Conservation (phyloP, 768 basidiomycete genomes). For the Coprinopsis sp. region DNA sequence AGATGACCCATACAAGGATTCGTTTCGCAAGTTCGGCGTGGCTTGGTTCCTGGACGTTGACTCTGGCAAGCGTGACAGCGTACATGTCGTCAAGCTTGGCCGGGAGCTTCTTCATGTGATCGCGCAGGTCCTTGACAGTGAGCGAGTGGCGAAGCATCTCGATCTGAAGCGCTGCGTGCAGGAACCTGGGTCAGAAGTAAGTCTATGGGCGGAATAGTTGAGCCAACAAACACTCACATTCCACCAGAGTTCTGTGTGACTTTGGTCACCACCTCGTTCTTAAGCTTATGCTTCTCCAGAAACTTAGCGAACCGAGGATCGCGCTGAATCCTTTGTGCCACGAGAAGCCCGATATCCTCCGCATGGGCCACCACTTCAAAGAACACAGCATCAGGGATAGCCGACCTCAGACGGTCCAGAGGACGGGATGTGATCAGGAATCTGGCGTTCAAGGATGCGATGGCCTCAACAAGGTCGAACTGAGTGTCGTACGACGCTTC, state of each 20-base stretch:
- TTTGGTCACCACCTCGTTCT: background rate
- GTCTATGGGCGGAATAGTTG: background rate
- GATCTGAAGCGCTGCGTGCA: background rate
- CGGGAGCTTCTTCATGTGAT: background rate
- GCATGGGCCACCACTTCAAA: background rate
- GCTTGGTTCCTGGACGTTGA: background rate
- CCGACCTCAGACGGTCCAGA: background rate
- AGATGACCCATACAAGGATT: background rate
- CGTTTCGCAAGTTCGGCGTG: background rate
- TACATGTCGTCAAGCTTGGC: background rate
- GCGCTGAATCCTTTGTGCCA: background rate
- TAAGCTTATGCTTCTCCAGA: background rate
- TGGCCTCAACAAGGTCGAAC: background rate
- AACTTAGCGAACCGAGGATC: background rate
- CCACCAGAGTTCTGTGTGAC: constrained; percentile 4
- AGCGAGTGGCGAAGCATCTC: background rate
- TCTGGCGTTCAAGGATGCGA: background rate
- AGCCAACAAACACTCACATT: background rate
- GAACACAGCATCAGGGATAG: background rate
- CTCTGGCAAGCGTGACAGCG: background rate
- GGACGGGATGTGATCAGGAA: constrained; percentile 1
- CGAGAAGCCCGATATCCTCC: background rate
- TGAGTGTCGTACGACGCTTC: background rate
- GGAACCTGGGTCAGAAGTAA: background rate
- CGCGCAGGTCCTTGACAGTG: background rate